Conservation (phyloP, 1,284 basidiomycete genomes). For the Apiotrichum veenhuisii region DNA sequence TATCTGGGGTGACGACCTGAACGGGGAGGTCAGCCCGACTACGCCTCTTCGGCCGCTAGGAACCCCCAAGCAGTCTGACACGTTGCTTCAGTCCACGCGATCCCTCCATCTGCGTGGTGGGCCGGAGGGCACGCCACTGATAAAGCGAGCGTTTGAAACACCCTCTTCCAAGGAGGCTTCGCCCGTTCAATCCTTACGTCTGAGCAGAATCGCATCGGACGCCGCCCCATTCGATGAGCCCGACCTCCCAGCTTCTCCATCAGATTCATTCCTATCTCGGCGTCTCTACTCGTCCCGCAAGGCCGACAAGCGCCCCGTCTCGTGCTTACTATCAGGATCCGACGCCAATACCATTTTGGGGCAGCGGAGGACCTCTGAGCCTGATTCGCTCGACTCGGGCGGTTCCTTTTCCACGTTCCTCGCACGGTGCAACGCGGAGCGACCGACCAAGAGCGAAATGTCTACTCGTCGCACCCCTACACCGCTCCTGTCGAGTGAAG, state of each 20-base stretch:
- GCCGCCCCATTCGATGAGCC: neutral
- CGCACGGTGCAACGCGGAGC: slow-evolving; percentile 8
- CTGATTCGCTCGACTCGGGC: neutral
- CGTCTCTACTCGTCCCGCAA: neutral
- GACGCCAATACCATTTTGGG: neutral
- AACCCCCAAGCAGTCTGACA: neutral
- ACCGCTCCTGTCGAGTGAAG: slow-evolving; percentile 3
- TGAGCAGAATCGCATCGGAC: slow-evolving; percentile 2
- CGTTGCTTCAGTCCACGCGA: neutral
- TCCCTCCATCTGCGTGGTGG: neutral
- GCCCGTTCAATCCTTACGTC: slow-evolving; percentile 7
- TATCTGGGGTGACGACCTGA: slow-evolving; percentile 30
- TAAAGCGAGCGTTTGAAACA: neutral
- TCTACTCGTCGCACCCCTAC: neutral
- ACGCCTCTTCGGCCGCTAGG: slow-evolving; percentile 26
- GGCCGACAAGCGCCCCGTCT: neutral
- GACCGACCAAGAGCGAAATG: slow-evolving; percentile 9
- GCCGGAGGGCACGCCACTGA: neutral
- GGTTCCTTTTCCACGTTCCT: slow-evolving; percentile 9
- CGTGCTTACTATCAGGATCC: neutral
- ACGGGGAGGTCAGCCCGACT: slow-evolving; percentile 18
- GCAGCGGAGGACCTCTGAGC: slow-evolving; percentile 9
- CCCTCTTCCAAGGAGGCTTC: neutral
- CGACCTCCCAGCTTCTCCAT: slow-evolving; percentile 7
- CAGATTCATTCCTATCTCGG: slow-evolving; percentile 19